Base-by-base conservation (phyloP, 305 asterid genomes). In the Fraxinus latifolia region DNA sequence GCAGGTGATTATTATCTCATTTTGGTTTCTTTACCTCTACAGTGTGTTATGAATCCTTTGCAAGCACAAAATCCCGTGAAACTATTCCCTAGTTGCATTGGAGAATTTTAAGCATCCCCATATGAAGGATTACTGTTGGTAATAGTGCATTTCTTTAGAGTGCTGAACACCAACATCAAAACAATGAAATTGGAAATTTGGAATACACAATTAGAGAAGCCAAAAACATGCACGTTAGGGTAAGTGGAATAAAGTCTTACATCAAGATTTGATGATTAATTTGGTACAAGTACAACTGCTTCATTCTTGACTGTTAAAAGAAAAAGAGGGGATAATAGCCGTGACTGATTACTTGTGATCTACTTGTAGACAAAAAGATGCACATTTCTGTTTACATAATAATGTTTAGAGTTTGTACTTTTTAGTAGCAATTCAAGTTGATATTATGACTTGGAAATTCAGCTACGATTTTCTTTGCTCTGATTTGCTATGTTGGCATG, bases 1-100 rank as follows among this genome's bases (percentile, higher is more conserved):
- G 88, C 94, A 90, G 98, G 99, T 96, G 77, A 88, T 62, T 39
- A 39, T 77, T 39, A 12, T 5, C 39, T 68, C 37, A 14, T 12
- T 27, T 29, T 68, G 36, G 37, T 29, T 68, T 68, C 75, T 68
- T 27, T 27, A 29, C 74, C 36, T 68, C 74, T 68, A 67, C 17
- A 68, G 14, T 12, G 27, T 68, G 39, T 12, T 29, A 29, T 68
- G 37, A 29, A 68, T 68, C 21, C 3, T 68, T 23, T 29, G 39
- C 21, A 14, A 29, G 21, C 11, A 5, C 21, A 27, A 29, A 65
- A 25, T 67, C 19, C 19, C 1, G 37, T 25, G 74, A 67, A 67
- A 27, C 74, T 67, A 67, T 27, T 67, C 19, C 74, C 62, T 67
- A 27, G 74, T 25, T 67, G 25, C 71, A 21, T 60, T 25, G 36